These are phyloP conservation scores for Westerdykella ornata DNA, from an alignment of 2,329 filamentous ascomycete species.

Conservation along the genomic window DNA sequence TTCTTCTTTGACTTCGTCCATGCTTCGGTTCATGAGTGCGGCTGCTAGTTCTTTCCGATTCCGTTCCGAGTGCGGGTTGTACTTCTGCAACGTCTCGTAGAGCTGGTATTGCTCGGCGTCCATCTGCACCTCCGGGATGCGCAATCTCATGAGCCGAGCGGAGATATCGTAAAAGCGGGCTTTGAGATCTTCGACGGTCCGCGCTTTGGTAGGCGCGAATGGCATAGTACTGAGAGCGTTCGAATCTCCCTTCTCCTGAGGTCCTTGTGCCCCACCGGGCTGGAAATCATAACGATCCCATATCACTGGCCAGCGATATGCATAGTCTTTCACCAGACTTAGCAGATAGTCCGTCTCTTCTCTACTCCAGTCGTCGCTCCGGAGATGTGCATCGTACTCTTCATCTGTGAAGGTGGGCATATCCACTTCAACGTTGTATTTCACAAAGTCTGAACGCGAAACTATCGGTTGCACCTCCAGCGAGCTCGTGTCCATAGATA, in stretches of 20 bases:
- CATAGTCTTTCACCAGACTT: conserved; percentile 65
- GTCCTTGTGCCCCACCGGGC: conserved; percentile 20
- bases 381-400: conserved; percentile 71
- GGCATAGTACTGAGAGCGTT: conserved; percentile 29
- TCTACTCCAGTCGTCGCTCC: conserved; percentile 74
- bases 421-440: conserved; percentile 77
- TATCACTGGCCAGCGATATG: conserved; percentile 84
- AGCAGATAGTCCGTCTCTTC: conserved; percentile 93
- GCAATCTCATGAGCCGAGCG: conserved; percentile 42
- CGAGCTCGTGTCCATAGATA: conserved; percentile 30
- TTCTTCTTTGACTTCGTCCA: conserved; percentile 88
- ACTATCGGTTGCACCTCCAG: conserved; percentile 34
- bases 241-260: conserved; percentile 17
- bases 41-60: conserved; percentile 79
- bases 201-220: conserved; percentile 45
- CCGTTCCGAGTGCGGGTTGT: conserved; percentile 72
- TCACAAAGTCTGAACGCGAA: conserved; percentile 60
- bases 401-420: conserved; percentile 79
- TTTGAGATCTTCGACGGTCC: conserved; percentile 87
- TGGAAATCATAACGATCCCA: conserved; percentile 85
- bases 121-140: conserved; percentile 53
- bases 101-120: conserved; percentile 72
- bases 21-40: conserved; percentile 68
- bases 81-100: conserved; percentile 80
- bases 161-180: conserved; percentile 83